Base-by-base conservation (phyloP, 495 filamentous ascomycete genomes). In the Cairneyella variabilis region DNA sequence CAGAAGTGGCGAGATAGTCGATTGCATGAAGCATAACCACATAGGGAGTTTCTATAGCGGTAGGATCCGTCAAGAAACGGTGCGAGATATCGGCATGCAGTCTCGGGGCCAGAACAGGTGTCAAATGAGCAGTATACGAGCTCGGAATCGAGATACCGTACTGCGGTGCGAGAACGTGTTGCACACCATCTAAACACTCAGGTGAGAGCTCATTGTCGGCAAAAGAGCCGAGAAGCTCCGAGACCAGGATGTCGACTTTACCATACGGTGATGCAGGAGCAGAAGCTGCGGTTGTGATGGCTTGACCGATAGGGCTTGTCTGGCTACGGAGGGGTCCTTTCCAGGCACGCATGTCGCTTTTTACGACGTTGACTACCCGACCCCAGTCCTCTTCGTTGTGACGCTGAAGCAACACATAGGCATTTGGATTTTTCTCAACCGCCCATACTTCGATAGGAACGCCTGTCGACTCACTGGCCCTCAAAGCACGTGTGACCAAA, bases 351-450 rank as follows among this genome's bases (percentile, higher is more conserved):
- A 99, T 99, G 67, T 99, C 93, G 2, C 91, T 95, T 65, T 95
- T 92, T 34, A 97, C 86, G 7, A 99, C 78, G 0, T 78, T 89
- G 3, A 95, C 93, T 22, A 77, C 76, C 18, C 80, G 79, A 46
- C 68, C 72, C 93, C 93, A 99, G 36, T 78, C 76, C 1, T 71
- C 71, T 60, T 84, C 77, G 63, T 99, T 99, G 56, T 93, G 88
- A 16, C 85, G 76, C 43, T 95, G 83, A 14, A 99, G 79, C 49
- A 96, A 80, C 38, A 99, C 90, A 63, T 89, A 96, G 3, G 93
- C 93, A 68, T 97, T 97, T 1, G 89, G 92, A 61, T 99, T 99
- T 78, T 99, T 99, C 71, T 99, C 93, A 3, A 99, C 79, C 0
- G 89, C 95, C 84, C 89, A 96, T 17, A 95, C 72, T 39, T 88